Evolutionary conservation across 1,139 yeast genomes (phyloP).

Genomic region (Keqinozyma sinolaborantium): DNA sequence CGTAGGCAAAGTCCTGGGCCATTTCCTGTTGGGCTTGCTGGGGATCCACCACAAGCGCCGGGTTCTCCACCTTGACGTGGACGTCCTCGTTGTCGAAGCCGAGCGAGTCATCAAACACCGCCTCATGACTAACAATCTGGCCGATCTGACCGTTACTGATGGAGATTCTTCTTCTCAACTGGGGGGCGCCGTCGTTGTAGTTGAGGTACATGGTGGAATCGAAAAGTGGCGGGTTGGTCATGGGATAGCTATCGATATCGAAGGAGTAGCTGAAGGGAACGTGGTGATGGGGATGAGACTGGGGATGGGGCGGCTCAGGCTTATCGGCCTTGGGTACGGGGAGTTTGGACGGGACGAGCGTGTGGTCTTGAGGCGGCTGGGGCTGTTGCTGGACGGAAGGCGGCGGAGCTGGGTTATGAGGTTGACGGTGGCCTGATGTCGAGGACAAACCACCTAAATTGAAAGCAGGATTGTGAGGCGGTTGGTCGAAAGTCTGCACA

Average conservation of each 20-base stretch:
- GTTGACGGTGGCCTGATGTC: neutral
- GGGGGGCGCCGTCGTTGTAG: constrained; percentile 39
- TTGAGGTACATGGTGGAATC: constrained; percentile 50
- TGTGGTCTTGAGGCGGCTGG: too few species aligned
- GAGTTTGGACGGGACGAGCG: too few species aligned
- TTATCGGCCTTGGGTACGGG: neutral
- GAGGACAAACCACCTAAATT: neutral
- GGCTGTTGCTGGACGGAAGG: too few species aligned
- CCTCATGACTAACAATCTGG: constrained; percentile 53
- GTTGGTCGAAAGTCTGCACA: neutral
- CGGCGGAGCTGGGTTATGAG: neutral
- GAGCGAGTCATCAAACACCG: constrained; percentile 27
- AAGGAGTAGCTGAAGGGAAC: constrained; percentile 29
- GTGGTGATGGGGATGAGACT: neutral
- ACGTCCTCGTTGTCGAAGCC: constrained; percentile 14
- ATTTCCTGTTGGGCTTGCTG: neutral
- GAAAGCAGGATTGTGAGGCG: neutral
- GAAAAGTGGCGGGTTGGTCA: constrained; percentile 64
- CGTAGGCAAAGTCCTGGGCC: constrained; percentile 3
- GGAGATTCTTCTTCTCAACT: constrained; percentile 60
- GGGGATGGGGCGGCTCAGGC: neutral
- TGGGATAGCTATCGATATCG: constrained; percentile 49
- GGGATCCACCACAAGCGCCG: neutral
- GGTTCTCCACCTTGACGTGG: neutral
- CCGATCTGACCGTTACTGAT: constrained; percentile 81